Evolutionary conservation across 306 rosid species (phyloP).

Genomic region (Bauhinia variegata): DNA sequence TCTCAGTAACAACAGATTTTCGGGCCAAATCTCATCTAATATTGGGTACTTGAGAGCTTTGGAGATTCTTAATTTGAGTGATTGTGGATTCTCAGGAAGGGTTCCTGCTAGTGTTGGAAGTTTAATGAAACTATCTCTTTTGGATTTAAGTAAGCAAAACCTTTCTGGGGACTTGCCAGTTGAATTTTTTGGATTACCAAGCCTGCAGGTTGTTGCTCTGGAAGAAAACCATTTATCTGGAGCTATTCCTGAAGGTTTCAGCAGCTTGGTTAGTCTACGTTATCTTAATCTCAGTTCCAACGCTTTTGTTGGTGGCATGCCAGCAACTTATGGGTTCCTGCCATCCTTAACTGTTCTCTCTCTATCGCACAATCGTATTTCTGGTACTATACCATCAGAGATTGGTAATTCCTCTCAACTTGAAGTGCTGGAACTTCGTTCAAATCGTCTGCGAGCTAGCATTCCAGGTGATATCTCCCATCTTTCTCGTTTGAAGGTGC

Average conservation of each 20-base stretch:
- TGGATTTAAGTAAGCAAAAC: conserved; percentile 78
- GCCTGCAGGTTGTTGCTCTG: conserved; percentile 62
- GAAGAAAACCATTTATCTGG: conserved; percentile 70
- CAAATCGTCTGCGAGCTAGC: conserved; percentile 51
- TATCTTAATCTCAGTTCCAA: conserved; percentile 71
- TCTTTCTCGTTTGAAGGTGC: conserved; percentile 55
- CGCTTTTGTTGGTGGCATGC: conserved; percentile 62
- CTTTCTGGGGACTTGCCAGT: conserved; percentile 73
- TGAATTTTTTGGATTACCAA: conserved; percentile 78
- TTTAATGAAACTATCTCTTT: conserved; percentile 63
- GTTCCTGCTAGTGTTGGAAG: conserved; percentile 62
- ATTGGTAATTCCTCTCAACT: conserved; percentile 70
- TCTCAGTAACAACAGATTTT: conserved; percentile 69
- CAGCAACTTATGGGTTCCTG: conserved; percentile 71
- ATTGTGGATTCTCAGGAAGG: conserved; percentile 66
- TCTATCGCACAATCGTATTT: conserved; percentile 55
- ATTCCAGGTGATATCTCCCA: conserved; percentile 55
- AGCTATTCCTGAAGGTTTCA: conserved; percentile 78
- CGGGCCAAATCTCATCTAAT: conserved; percentile 42
- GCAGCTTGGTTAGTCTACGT: conserved; percentile 64
- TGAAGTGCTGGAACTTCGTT: conserved; percentile 64
- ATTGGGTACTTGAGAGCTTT: conserved; percentile 59
- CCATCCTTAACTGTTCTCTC: conserved; percentile 59
- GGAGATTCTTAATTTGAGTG: conserved; percentile 70
- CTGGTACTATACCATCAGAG: conserved; percentile 61